Base-by-base conservation (phyloP, 352 stramenopile species). In the Sclerospora graminicola region DNA sequence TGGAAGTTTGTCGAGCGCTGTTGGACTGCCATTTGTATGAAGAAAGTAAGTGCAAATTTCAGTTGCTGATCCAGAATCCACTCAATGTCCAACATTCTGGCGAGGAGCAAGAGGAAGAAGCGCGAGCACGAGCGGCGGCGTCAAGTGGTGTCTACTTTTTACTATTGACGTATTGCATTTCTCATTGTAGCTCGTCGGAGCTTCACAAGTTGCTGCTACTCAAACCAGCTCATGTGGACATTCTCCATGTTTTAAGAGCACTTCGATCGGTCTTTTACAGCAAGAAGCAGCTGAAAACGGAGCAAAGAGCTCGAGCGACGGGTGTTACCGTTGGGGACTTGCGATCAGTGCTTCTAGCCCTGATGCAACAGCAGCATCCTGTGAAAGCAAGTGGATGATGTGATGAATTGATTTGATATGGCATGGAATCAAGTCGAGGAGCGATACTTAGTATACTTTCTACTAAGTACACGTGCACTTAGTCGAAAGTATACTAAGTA, bases 11-110 rank as follows among this genome's bases (percentile, higher is more conserved):
- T 35, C 57, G 54, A 34, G 66, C 68, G n/a, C 52, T 88, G 24
- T 58, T 90, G 11, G 54, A 69, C 13, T 83, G 71, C 10, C 55
- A 74, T 30, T 21, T 90, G 23, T 86, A 81, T 42, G 64, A 86
- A 28, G 61, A 75, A 8, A 82, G 75, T 41, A 67, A 79, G 14
- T 45, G 61, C 11, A 65, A 47, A 27, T 48, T 79, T 0, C 46
- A 73, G 28, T 10, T 68, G 14, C 14, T 60, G 18, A 31, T 63
- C 16, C 51, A 54, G 19, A 28, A 48, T 8, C 42, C 49, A 20
- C 44, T 42, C 37, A 33, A 49, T 47, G 34, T 29, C 19, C 57
- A 63, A 29, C 39, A 36, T 27, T 19, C 45, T n/a, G 40, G 45
- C 15, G 48, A 57, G 7, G 43, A 57, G 1, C 23, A 61, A 15